Evolutionary conservation across 345 rosid species (phyloP).

Genomic region (Populus ilicifolia): DNA sequence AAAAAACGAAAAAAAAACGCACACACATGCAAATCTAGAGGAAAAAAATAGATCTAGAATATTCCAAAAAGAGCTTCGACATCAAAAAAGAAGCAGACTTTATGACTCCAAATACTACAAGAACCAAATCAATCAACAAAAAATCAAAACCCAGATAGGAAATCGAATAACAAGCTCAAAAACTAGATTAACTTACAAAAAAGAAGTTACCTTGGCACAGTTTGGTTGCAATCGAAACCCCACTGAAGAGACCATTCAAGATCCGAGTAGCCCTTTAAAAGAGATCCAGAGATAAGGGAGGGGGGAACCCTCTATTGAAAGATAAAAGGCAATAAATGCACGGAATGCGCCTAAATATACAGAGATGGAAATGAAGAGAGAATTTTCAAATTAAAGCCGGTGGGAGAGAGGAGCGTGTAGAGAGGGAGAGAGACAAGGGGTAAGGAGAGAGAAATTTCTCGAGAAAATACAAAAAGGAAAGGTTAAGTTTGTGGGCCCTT

Average conservation of each 20-base stretch:
- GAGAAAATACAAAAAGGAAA: conserved; percentile 51
- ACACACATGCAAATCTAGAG: conserved; percentile 9
- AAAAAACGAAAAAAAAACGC: too few species aligned
- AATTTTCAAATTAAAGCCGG: conserved; percentile 12
- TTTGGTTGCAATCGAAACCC: neutral
- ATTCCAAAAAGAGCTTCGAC: neutral
- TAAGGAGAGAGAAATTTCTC: conserved; percentile 39
- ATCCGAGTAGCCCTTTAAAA: neutral
- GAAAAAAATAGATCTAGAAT: conserved; percentile 15
- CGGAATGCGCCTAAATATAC: conserved; percentile 11
- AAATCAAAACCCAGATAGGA: neutral
- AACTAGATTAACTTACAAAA: neutral
- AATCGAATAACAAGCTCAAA: neutral
- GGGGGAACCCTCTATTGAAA: neutral
- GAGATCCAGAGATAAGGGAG: neutral
- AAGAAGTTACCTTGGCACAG: conserved; percentile 3
- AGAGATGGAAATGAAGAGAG: neutral
- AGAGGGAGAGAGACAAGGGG: neutral
- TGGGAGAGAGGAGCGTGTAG: conserved; percentile 7
- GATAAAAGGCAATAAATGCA: conserved; percentile 5
- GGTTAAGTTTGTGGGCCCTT: conserved; percentile 9
- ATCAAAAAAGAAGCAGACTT: conserved; percentile 6
- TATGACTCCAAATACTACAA: neutral
- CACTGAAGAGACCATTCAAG: neutral
- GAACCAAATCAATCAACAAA: neutral